Percentiles rank a stretch among this genome's conserved stretches.
phyloP scores from a whole-genome alignment of 108 stramenopile genomes.

The Nannochloropsis gaditana region DNA sequence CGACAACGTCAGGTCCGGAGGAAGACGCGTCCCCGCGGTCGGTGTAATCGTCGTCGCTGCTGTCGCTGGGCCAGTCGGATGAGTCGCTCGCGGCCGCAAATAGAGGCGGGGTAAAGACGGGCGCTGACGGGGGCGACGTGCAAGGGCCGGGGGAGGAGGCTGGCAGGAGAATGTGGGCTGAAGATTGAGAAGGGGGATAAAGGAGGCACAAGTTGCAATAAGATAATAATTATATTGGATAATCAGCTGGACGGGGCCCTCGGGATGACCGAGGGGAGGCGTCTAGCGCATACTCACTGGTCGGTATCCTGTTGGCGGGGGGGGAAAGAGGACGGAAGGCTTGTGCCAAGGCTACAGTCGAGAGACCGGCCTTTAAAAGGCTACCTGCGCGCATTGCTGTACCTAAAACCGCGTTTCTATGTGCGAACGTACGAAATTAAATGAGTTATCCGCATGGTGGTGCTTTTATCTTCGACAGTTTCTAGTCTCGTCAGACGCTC shows the following conservation, averaged over 20 bases:
- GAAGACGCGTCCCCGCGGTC: not conserved
- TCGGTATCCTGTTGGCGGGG: too few species aligned
- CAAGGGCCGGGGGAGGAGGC: not conserved
- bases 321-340: too few species aligned
- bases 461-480: too few species aligned
- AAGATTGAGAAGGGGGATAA: not conserved
- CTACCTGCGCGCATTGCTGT: too few species aligned
- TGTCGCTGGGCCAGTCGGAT: constrained; percentile 15
- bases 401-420: too few species aligned
- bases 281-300: too few species aligned
- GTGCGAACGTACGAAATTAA: too few species aligned
- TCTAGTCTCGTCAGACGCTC: too few species aligned
- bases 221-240: not conserved
- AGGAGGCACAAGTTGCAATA: not conserved
- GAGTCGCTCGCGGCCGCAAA: not conserved
- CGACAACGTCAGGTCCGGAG: not conserved
- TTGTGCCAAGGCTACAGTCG: too few species aligned
- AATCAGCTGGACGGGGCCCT: not conserved
- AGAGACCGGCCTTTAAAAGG: too few species aligned
- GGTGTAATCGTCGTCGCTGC: constrained; percentile 1
- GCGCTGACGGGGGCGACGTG: not conserved
- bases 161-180: not conserved
- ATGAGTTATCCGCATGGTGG: too few species aligned
- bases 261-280: too few species aligned
- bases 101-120: not conserved